Conservation (phyloP, 768 basidiomycete species). For the Melanogaster broomeanus region DNA sequence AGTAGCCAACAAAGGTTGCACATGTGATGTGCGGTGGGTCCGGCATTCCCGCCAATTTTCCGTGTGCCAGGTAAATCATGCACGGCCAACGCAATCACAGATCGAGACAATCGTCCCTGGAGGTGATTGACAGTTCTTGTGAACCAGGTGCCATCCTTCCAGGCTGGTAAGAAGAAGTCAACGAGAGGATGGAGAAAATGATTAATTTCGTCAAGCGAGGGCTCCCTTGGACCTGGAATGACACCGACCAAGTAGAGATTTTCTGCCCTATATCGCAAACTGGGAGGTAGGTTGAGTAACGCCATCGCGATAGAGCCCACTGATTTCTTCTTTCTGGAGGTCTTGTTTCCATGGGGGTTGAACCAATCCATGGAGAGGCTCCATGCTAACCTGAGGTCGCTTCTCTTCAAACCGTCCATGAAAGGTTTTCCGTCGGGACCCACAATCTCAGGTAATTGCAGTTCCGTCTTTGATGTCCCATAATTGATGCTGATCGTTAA, state of each 20-base stretch:
- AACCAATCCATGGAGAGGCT: constrained; percentile 31
- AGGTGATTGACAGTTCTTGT: no score
- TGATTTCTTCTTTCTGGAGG: constrained; percentile 12
- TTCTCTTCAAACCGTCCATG: constrained; percentile 9
- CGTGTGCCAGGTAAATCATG: no score
- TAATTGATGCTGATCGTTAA: background rate
- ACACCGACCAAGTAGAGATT: constrained; percentile 40
- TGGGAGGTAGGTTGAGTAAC: constrained; percentile 24
- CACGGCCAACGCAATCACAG: constrained; percentile 34
- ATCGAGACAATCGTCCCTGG: constrained; percentile 29
- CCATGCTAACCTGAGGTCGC: constrained; percentile 16
- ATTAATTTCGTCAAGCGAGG: constrained; percentile 32
- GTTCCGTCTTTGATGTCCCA: constrained; percentile 32
- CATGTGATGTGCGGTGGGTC: no score
- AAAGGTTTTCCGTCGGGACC: constrained; percentile 27
- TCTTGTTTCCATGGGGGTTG: constrained; percentile 24
- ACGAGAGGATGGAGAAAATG: constrained; percentile 36
- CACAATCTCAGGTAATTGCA: constrained; percentile 22
- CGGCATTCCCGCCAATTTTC: no score
- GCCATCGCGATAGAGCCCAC: constrained; percentile 14
- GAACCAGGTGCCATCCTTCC: constrained; percentile 30
- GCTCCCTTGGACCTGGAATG: constrained; percentile 39
- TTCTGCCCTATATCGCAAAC: constrained; percentile 16
- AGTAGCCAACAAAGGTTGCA: constrained; percentile 22
- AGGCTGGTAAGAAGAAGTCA: constrained; percentile 33